Percentiles rank a stretch among this genome's conserved stretches.
These are phyloP conservation scores for Glonium stellatum DNA, from an alignment of 495 filamentous ascomycete genomes.

Conservation along the genomic window DNA sequence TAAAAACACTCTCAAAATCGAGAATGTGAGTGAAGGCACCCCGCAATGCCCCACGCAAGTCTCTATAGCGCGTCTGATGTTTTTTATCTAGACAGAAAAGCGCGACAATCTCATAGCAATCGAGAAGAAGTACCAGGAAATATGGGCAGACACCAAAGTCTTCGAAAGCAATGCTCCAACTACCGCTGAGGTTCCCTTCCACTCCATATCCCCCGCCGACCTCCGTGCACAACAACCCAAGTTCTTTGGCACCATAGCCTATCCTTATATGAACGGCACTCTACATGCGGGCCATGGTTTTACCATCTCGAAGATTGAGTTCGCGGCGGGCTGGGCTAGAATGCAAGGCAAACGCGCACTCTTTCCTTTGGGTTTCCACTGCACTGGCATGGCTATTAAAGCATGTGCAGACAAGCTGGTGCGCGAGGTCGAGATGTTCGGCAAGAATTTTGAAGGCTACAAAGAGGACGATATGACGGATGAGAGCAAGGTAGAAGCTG, in stretches of 20 bases:
- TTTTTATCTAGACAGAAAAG: slow-evolving; percentile 41
- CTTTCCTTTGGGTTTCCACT: slow-evolving; percentile 91
- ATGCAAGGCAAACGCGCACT: slow-evolving; percentile 85
- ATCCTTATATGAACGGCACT: slow-evolving; percentile 78
- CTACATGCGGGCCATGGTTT: slow-evolving; percentile 90
- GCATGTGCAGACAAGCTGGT: slow-evolving; percentile 91
- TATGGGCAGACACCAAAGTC: slow-evolving; percentile 70
- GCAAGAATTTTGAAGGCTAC: slow-evolving; percentile 74
- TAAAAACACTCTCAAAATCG: slow-evolving; percentile 65
- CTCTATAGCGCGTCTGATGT: not conserved
- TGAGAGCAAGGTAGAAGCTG: slow-evolving; percentile 24
- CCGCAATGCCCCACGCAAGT: slow-evolving; percentile 17
- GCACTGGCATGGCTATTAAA: slow-evolving; percentile 97
- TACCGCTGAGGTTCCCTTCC: slow-evolving; percentile 62
- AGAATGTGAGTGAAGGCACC: slow-evolving; percentile 50
- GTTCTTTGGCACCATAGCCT: slow-evolving; percentile 55
- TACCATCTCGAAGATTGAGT: slow-evolving; percentile 84
- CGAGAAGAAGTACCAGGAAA: slow-evolving; percentile 86
- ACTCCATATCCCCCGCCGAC: slow-evolving; percentile 60
- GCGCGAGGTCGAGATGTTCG: slow-evolving; percentile 85
- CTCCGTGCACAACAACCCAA: slow-evolving; percentile 79
- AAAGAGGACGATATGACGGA: slow-evolving; percentile 21
- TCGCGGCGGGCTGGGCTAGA: slow-evolving; percentile 69
- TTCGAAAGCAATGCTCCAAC: slow-evolving; percentile 84
- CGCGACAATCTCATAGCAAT: slow-evolving; percentile 54